phyloP scores from a whole-genome alignment of 768 basidiomycete genomes.

The Russula ochroleuca region DNA sequence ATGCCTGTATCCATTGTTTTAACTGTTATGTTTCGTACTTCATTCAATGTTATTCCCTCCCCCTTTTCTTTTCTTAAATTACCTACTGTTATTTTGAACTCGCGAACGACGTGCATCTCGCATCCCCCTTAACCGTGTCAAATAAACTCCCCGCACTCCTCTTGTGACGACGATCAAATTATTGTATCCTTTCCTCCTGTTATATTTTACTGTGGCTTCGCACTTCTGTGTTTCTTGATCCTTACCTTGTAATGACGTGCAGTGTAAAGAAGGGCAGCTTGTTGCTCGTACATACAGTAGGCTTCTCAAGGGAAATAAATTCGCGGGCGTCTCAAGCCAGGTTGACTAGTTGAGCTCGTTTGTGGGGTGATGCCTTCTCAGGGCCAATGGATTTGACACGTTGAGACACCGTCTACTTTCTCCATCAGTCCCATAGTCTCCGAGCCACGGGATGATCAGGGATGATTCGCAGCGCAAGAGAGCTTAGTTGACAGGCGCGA shows the following conservation, averaged over 20 bases:
- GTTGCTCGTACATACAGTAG: constrained; percentile 9
- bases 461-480: neutral
- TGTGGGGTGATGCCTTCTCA: neutral
- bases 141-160: constrained; percentile 1
- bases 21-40: neutral
- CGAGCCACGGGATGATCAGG: neutral
- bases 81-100: neutral
- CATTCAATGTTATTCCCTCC: neutral
- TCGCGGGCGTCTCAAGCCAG: neutral
- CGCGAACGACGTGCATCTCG: neutral
- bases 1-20: neutral
- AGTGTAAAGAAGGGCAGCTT: constrained; percentile 18
- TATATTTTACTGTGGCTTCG: constrained; percentile 12
- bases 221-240: constrained; percentile 14
- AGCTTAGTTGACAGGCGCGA: constrained; percentile 11
- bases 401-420: neutral
- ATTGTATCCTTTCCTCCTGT: constrained; percentile 16
- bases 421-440: constrained; percentile 2
- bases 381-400: neutral
- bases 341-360: neutral
- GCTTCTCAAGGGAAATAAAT: constrained; percentile 9
- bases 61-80: neutral
- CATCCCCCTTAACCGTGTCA: constrained; percentile 3
- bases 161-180: constrained; percentile 9
- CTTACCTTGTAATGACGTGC: constrained; percentile 19